These are phyloP conservation scores for Solanum tarapatanum DNA, from an alignment of 257 asterid genomes.

Conservation along the genomic window DNA sequence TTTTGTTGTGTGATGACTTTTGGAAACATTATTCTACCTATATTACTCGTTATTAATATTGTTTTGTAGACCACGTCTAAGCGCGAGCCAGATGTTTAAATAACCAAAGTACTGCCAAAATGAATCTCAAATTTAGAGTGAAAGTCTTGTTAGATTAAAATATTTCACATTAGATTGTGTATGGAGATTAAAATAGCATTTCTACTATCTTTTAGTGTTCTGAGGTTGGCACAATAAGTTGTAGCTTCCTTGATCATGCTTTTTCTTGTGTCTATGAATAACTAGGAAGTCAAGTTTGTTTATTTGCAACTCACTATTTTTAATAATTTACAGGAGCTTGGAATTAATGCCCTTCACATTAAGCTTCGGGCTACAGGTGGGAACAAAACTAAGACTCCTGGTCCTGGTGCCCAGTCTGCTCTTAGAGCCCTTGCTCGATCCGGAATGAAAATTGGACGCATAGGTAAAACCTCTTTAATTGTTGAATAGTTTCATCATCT, in stretches of 20 bases:
- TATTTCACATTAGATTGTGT: not conserved
- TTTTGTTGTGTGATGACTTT: not conserved
- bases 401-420: constrained; percentile 94
- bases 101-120: not conserved
- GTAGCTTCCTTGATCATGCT: not conserved
- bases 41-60: not conserved
- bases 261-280: not conserved
- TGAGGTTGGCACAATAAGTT: not conserved
- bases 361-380: constrained; percentile 94
- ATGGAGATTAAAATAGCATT: not conserved
- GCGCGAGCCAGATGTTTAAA: not conserved
- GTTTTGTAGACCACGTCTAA: not conserved
- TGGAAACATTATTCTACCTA: not conserved
- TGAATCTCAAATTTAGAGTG: not conserved
- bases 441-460: constrained; percentile 91
- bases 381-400: constrained; percentile 89
- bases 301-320: not conserved
- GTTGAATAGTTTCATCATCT: not conserved
- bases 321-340: constrained; percentile 48
- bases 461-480: constrained; percentile 31
- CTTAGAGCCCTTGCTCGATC: constrained; percentile 93
- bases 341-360: constrained; percentile 76
- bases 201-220: not conserved
- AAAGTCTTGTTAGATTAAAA: not conserved
- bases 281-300: not conserved